Evolutionary conservation across 1,284 basidiomycete species (phyloP), one percentile per base, ranked within the genome.

Genomic region (Cutaneotrichosporon arboriforme): DNA sequence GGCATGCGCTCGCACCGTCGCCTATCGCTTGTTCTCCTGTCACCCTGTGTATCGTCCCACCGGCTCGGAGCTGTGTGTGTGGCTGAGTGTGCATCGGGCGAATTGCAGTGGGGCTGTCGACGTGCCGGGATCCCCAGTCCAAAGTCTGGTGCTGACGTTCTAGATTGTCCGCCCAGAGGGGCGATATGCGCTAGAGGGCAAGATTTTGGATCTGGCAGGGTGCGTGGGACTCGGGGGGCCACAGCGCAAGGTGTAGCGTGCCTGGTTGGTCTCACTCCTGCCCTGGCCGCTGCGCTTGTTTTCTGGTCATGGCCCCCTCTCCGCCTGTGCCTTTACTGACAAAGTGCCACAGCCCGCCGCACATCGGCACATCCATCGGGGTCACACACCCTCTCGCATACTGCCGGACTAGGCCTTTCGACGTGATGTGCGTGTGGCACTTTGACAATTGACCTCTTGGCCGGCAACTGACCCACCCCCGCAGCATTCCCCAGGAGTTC

Each of bases 311-410:
- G 21, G 22, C 33, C 35, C 14, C 23, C 42, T 20, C 12, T 15
- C 48, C 33, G 31, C 33, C 17, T 20, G 15, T 23, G 31, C 14
- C 18, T 3, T 12, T 34, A 35, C 46, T 47, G 17, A 38, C 41
- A 3, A 8, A 15, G 23, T 39, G 37, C 51, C 38, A 35, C 41
- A 59, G 57, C n/a, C 57, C 57, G 12, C 57, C 57, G 4, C 57
- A 59, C 23, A 55, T 59, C 23, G 57, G 57, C 17, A 59, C 57
- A 2, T 59, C 57, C 34, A 59, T 59, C 38, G 57, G 57, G 14
- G 54, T 59, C 10, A 59, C 57, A 31, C 54, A 56, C 37, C 57
- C 57, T 5, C 37, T 59, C 18, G 49, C 54, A 8, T 50, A 46
- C 20, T 59, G 54, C 40, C 54, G 54, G 3, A 56, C 54, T 23